A percentile compares a stretch with the other conserved stretches of the same genome.
Evolutionary conservation across 1,284 basidiomycete genomes (phyloP).

Genomic region (Papiliotrema laurentii): DNA sequence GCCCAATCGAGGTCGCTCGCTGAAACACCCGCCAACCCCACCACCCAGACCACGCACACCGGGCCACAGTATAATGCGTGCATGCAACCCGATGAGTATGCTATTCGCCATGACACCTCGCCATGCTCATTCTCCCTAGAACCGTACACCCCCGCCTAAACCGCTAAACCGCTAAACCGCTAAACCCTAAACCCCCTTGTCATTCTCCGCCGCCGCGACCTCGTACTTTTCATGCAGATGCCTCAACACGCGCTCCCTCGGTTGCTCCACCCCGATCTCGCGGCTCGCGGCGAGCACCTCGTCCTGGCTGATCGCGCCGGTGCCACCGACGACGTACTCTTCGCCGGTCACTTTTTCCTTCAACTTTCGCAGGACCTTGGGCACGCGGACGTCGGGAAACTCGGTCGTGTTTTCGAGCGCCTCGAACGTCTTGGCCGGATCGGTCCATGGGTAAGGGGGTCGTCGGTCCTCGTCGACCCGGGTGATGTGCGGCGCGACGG

Average conservation of each 20-base stretch:
- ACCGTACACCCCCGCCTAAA: conserved; percentile 41
- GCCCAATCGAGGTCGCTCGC: too few relatives aligned
- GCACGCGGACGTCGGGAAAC: conserved; percentile 5
- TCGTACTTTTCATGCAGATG: too few relatives aligned
- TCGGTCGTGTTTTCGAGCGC: not conserved
- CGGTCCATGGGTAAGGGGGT: not conserved
- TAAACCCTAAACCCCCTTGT: too few relatives aligned
- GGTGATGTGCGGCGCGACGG: conserved; percentile 50
- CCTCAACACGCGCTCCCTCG: too few relatives aligned
- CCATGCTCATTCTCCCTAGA: conserved; percentile 35
- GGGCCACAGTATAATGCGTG: too few relatives aligned
- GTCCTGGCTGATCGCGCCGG: too few relatives aligned
- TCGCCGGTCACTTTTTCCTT: not conserved
- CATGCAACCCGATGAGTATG: too few relatives aligned
- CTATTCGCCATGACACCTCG: conserved; percentile 38
- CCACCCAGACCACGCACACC: too few relatives aligned
- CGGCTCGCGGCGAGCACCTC: too few relatives aligned
- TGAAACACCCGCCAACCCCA: too few relatives aligned
- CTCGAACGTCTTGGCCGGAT: not conserved
- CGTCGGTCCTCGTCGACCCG: not conserved
- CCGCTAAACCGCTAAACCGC: conserved; percentile 30
- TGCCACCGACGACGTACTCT: too few relatives aligned
- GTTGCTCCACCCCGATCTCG: too few relatives aligned
- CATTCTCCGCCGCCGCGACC: conserved; percentile 14
- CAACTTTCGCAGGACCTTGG: conserved; percentile 3